Percentiles rank a stretch among this genome's conserved stretches.
Evolutionary conservation across 306 rosid genomes (phyloP).

Genomic region (Carpinus viminea): DNA sequence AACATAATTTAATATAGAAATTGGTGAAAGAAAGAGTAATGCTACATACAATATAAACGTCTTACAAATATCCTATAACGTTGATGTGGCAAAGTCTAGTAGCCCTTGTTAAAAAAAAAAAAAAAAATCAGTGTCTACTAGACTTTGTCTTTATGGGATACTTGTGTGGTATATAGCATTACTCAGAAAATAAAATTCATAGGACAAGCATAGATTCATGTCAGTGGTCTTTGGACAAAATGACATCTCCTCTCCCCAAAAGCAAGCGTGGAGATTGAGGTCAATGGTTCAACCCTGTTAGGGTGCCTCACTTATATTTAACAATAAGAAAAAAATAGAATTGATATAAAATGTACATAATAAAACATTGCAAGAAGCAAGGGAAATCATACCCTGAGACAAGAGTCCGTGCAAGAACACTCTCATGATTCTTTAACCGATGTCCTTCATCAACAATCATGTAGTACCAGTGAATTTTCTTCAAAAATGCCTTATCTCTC

Average conservation of each 20-base stretch:
- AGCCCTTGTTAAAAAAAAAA: too few species aligned
- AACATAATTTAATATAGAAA: not conserved
- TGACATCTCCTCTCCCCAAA: not conserved
- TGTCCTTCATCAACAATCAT: constrained; percentile 99
- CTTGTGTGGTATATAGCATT: too few species aligned
- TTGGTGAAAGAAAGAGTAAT: too few species aligned
- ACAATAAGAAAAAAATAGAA: not conserved
- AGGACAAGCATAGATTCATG: not conserved
- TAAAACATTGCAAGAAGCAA: constrained; percentile 14
- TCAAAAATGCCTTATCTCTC: constrained; percentile 95
- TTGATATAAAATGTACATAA: constrained; percentile 11
- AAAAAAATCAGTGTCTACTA: too few species aligned
- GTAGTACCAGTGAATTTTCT: constrained; percentile 90
- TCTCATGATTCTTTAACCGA: constrained; percentile 92
- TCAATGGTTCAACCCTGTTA: not conserved
- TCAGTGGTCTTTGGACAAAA: not conserved
- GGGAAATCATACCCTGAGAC: constrained; percentile 72
- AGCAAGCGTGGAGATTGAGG: not conserved
- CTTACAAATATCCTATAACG: too few species aligned
- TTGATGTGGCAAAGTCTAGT: too few species aligned
- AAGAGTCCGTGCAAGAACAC: constrained; percentile 93
- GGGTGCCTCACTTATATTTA: not conserved
- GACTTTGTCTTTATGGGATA: too few species aligned
- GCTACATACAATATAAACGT: too few species aligned
- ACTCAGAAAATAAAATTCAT: not conserved